Percentiles rank a stretch among this genome's conserved stretches.
Evolutionary conservation across 176 grass and related monocot genomes (phyloP).

Genomic region (Lolium perenne): DNA sequence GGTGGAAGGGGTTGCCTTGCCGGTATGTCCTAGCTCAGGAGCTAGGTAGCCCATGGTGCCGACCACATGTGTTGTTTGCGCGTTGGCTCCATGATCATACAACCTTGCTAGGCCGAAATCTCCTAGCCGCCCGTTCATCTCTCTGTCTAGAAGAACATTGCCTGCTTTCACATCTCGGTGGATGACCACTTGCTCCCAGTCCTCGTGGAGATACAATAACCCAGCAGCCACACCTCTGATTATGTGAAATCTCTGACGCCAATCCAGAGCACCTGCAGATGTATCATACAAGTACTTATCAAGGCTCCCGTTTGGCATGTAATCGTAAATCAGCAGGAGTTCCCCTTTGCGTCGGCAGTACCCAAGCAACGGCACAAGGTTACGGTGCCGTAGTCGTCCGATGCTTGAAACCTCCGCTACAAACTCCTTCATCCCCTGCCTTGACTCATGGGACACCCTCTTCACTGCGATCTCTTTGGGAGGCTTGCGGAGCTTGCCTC

Average conservation of each 20-base stretch:
- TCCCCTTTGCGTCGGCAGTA: not conserved
- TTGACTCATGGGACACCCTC: not conserved
- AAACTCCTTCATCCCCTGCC: not conserved
- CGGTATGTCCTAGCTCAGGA: slow-evolving; percentile 38
- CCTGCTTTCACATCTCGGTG: slow-evolving; percentile 55
- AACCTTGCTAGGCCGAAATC: slow-evolving; percentile 50
- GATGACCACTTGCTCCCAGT: slow-evolving; percentile 51
- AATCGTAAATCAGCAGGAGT: not conserved
- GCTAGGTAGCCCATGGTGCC: slow-evolving; percentile 50
- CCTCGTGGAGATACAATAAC: slow-evolving; percentile 51
- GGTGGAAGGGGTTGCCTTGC: slow-evolving; percentile 38
- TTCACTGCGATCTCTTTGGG: not conserved
- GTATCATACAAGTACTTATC: not conserved
- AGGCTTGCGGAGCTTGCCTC: not conserved
- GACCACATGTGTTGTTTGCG: slow-evolving; percentile 39
- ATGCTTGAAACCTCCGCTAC: not conserved
- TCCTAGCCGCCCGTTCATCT: slow-evolving; percentile 44
- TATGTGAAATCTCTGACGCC: not conserved
- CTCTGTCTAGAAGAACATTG: slow-evolving; percentile 54
- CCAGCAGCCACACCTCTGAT: slow-evolving; percentile 41
- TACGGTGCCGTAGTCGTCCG: not conserved
- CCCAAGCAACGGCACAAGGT: not conserved
- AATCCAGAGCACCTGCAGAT: not conserved
- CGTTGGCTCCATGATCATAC: slow-evolving; percentile 36
- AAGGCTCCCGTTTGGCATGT: not conserved